These are phyloP conservation scores for Papiliotrema flavescens DNA, from an alignment of 1,284 basidiomycete species.

Conservation along the genomic window DNA sequence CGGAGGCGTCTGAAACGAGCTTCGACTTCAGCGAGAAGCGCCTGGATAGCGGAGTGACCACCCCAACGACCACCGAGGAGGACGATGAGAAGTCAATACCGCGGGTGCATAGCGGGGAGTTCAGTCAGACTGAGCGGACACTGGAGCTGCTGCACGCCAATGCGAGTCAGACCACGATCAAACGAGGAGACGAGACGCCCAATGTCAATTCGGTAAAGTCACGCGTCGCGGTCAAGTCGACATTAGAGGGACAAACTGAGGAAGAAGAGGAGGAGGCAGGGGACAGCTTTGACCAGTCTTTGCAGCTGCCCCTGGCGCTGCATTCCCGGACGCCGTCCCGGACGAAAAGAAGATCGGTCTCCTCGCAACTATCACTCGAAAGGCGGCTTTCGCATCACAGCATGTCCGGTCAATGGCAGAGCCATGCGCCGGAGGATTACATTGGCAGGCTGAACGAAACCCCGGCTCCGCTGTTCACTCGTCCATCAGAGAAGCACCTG, in stretches of 20 bases:
- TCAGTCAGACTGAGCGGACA: conserved; percentile 32
- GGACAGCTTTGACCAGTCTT: conserved; percentile 30
- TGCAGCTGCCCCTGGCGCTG: conserved; percentile 43
- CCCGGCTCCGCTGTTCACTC: conserved; percentile 78
- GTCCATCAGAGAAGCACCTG: conserved; percentile 72
- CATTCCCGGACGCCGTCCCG: conserved; percentile 80
- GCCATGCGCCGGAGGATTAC: conserved; percentile 56
- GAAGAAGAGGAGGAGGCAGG: conserved; percentile 21
- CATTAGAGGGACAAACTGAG: too few relatives aligned
- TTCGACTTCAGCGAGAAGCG: conserved; percentile 32
- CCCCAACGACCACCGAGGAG: conserved; percentile 44
- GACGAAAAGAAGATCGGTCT: conserved; percentile 90
- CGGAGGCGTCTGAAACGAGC: conserved; percentile 36
- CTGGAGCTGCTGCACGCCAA: conserved; percentile 45
- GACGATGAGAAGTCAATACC: conserved; percentile 23
- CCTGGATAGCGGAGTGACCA: conserved; percentile 34
- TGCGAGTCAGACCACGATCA: conserved; percentile 50
- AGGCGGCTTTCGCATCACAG: conserved; percentile 43
- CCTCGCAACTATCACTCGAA: conserved; percentile 61
- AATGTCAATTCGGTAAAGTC: conserved; percentile 1
- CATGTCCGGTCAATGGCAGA: conserved; percentile 29
- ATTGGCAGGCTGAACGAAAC: conserved; percentile 65
- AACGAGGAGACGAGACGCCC: conserved; percentile 6
- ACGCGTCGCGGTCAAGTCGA: too few relatives aligned
- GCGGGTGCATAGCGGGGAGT: conserved; percentile 33